Percentiles rank a stretch among this genome's conserved stretches.
phyloP scores from a whole-genome alignment of 2,329 filamentous ascomycete species.

The Exophiala dermatitidis region DNA sequence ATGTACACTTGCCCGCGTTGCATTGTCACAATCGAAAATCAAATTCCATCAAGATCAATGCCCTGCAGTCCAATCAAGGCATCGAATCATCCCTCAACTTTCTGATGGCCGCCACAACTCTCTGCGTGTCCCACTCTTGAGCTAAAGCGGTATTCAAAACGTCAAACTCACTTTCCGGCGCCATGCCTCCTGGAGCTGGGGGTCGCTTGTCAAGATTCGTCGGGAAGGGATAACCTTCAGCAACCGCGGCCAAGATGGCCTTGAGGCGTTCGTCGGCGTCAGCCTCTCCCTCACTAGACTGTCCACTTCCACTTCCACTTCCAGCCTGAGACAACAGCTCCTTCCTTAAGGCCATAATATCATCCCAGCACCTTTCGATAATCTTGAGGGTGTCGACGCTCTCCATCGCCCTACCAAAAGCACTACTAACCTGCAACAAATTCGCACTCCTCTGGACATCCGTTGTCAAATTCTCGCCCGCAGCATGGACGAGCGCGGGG shows the following conservation, averaged over 20 bases:
- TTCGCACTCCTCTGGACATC: conserved; percentile 53
- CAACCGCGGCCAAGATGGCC: conserved; percentile 46
- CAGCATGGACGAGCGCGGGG: conserved; percentile 57
- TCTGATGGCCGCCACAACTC: conserved; percentile 39
- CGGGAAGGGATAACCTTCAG: conserved; percentile 55
- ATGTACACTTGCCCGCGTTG: too few species aligned
- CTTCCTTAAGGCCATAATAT: conserved; percentile 31
- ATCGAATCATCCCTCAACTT: conserved; percentile 34
- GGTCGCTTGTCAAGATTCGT: conserved; percentile 54
- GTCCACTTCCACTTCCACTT: conserved; percentile 33
- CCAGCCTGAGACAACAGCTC: too few species aligned
- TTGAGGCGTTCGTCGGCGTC: conserved; percentile 27
- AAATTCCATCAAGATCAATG: too few species aligned
- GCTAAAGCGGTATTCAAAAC: conserved; percentile 42
- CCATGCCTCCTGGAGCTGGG: conserved; percentile 52
- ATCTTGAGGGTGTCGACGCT: conserved; percentile 48
- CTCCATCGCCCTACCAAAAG: conserved; percentile 60
- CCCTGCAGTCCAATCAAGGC: conserved; percentile 13
- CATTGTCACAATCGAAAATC: too few species aligned
- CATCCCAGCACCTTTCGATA: conserved; percentile 48
- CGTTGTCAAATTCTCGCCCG: conserved; percentile 49
- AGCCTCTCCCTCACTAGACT: conserved; percentile 43
- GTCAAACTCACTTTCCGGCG: conserved; percentile 53
- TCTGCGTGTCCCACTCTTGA: conserved; percentile 35
- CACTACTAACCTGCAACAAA: conserved; percentile 54